Evolutionary conservation across 202 grass and related monocot genomes (phyloP).

Genomic region (Schoenoplectus tabernaemontani): DNA sequence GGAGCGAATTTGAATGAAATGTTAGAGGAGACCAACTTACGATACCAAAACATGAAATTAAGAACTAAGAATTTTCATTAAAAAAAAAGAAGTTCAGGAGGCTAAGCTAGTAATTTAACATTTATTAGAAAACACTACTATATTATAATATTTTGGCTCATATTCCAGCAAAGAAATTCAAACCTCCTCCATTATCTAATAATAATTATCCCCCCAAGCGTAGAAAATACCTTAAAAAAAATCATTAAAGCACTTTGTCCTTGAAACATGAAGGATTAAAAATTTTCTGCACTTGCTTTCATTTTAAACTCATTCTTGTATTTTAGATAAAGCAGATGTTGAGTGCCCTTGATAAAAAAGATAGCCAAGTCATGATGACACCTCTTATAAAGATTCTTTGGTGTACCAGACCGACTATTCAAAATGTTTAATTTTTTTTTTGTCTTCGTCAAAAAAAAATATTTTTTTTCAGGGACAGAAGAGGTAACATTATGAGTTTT

Average conservation of each 20-base stretch:
- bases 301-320: background rate
- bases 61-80: background rate
- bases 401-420: background rate
- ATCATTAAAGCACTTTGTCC: background rate
- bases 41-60: background rate
- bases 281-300: background rate
- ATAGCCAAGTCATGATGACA: background rate
- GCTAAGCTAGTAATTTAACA: too few relatives aligned
- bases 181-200: background rate
- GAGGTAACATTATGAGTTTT: background rate
- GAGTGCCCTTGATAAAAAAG: background rate
- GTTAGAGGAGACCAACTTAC: background rate
- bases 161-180: background rate
- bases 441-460: background rate
- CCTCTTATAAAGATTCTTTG: background rate
- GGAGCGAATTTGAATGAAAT: background rate
- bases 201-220: background rate
- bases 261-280: background rate
- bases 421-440: background rate
- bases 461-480: background rate
- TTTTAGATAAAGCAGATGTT: background rate
- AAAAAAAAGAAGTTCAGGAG: background rate
- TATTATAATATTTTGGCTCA: too few relatives aligned
- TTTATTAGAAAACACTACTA: too few relatives aligned
- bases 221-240: background rate